Conservation (phyloP, 2,329 filamentous ascomycete genomes). For the Coniosporium tulheliwenetii region DNA sequence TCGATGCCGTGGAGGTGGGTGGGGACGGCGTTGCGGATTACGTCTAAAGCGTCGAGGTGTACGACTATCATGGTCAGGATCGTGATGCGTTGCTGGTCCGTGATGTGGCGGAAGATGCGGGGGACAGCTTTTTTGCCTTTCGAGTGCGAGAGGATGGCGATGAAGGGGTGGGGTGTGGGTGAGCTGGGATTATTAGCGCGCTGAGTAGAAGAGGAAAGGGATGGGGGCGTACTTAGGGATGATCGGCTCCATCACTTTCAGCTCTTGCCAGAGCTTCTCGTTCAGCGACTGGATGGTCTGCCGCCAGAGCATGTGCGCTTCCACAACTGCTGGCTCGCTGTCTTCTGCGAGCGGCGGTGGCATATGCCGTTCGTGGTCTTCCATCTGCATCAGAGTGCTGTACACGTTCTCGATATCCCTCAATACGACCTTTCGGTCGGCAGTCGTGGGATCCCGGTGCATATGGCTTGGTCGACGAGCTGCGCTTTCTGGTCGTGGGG, state of each 20-base stretch:
- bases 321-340: constrained; percentile 51
- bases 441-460: constrained; percentile 37
- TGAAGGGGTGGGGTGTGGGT: constrained; percentile 69
- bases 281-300: constrained; percentile 57
- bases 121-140: constrained; percentile 96
- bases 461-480: constrained; percentile 22
- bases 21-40: constrained; percentile 56
- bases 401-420: constrained; percentile 84
- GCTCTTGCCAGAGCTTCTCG: constrained; percentile 63
- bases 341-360: constrained; percentile 51
- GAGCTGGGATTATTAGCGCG: constrained; percentile 37
- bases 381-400: constrained; percentile 75
- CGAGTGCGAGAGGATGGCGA: constrained; percentile 81
- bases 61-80: constrained; percentile 92
- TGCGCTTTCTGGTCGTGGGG: constrained; percentile 38
- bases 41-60: constrained; percentile 81
- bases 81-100: constrained; percentile 82
- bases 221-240: constrained; percentile 30
- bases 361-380: constrained; percentile 77
- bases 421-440: constrained; percentile 70
- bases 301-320: constrained; percentile 67
- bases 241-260: constrained; percentile 90
- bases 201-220: not conserved
- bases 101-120: constrained; percentile 85
- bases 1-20: constrained; percentile 45